Base-by-base conservation (phyloP, 1,284 basidiomycete species). In the Boletus smithii region DNA sequence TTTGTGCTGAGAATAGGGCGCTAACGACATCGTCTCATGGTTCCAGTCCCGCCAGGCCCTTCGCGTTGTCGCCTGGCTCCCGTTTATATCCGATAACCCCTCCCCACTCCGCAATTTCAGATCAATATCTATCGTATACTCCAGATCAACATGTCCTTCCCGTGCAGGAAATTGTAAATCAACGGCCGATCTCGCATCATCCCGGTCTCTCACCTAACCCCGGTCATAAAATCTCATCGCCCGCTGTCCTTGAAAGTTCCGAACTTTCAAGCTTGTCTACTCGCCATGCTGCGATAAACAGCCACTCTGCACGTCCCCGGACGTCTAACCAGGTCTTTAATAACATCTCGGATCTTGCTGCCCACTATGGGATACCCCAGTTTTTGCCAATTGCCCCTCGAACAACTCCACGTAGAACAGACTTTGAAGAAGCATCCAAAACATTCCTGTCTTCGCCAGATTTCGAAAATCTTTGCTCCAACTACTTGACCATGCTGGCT, bases 311-410 rank as follows among this genome's bases (percentile, higher is more conserved):
- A 57, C 71, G 75, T 74, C 73, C 61, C 62, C 60, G 68, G 73
- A 73, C 74, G 63, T 62, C 65, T 17, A 65, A 70, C 42, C 71
- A 72, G 66, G 73, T 78, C 54, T 76, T 75, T 47, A 66, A 62
- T 43, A 70, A 68, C 53, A 68, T 75, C 22, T 74, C 73, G 53
- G 83, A 80, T 70, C 70, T 85, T 48, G 80, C 83, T 61, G 72
- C 80, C 56, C 83, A 85, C 54, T 79, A 86, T 85, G 85, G 83
- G 69, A 80, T 88, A 57, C 85, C 85, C 49, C 75, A 78, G 53
- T 76, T 72, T 52, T 67, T 88, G 41, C 85, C 85, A 37, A 78
- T 78, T 52, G 77, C 78, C 47, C 85, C 85, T 50, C 74, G 74
- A 47, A 76, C 76, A 62, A 72, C 70, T 60, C 73, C 75, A 51